Base-by-base conservation (phyloP, 306 rosid species). In the Cicer pinnatifidum region DNA sequence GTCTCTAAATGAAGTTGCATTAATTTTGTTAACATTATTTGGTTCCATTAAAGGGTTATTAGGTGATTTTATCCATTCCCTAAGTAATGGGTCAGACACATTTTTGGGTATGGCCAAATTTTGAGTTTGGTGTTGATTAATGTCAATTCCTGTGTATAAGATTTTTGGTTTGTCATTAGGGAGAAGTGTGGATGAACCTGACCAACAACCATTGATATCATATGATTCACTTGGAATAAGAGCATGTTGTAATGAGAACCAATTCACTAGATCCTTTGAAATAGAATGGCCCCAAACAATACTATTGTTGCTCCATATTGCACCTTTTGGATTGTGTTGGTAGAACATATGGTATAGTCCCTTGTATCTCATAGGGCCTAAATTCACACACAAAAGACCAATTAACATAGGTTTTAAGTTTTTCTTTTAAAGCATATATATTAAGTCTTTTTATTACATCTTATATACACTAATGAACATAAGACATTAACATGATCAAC, bases 221-320 rank as follows among this genome's bases (percentile, higher is more conserved):
- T 73, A 78, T 4, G 80, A 41, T 13, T 78, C 0, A 3, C 48
- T 5, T 23, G 83, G 86, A 6, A 35, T 45, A 2, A 82, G 57
- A 62, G 83, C 78, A 62, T 45, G 70, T 20, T 45, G 51, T 2
- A 83, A 54, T 73, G 69, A 16, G 19, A n/a, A 64, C 86, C 86
- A 83, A 3, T 83, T 83, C 28, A 83, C 66, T 0, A 83, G 81
- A 60, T 83, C 86, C 15, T 0, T 40, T 46, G 86, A 83, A 35
- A 83, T 35, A 11, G 86, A 83, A 52, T 82, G 81, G 4, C 78
- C 86, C 86, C 86, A 83, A 7, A 43, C 71, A 8, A 78, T 62
- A 38, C 62, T 57, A 7, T 7, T 53, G 69, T 69, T 69, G 35
- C 80, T 77, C 73, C 73, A 54, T 9, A 4, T 10, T 48, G 83